Conservation (phyloP, 345 rosid species). For the Physaria fendleri region DNA sequence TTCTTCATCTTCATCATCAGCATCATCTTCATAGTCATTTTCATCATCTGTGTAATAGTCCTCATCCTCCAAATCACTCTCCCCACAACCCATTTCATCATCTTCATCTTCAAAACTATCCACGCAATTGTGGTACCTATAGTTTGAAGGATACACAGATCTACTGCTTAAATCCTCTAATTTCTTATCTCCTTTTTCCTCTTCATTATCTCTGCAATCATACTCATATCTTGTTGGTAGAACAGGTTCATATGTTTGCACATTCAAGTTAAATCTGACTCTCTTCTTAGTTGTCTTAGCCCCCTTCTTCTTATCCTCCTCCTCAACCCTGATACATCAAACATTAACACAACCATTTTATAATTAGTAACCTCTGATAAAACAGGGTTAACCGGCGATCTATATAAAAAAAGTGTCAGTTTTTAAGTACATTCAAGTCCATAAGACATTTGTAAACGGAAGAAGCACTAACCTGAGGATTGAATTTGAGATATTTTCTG, state of each 20-base stretch:
- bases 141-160: conserved; percentile 39
- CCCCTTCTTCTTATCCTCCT: conserved; percentile 31
- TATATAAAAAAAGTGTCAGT: background rate
- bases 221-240: conserved; percentile 20
- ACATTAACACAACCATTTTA: too few species aligned
- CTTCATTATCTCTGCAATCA: conserved; percentile 38
- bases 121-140: conserved; percentile 54
- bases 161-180: conserved; percentile 17
- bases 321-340: background rate
- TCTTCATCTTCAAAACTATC: conserved; percentile 65
- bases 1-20: conserved; percentile 26
- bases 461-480: conserved; percentile 44
- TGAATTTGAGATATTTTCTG: conserved; percentile 27
- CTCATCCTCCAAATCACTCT: conserved; percentile 50
- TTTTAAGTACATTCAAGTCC: background rate
- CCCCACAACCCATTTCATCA: conserved; percentile 39
- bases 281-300: conserved; percentile 51
- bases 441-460: background rate
- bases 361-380: too few species aligned
- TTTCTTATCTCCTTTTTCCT: conserved; percentile 18
- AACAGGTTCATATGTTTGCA: conserved; percentile 66
- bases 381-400: background rate
- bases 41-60: conserved; percentile 29
- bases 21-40: conserved; percentile 31
- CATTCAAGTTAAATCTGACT: conserved; percentile 84